These are phyloP conservation scores for Amesomyces nigricolor DNA, from an alignment of 2,329 filamentous ascomycete genomes.

Conservation along the genomic window DNA sequence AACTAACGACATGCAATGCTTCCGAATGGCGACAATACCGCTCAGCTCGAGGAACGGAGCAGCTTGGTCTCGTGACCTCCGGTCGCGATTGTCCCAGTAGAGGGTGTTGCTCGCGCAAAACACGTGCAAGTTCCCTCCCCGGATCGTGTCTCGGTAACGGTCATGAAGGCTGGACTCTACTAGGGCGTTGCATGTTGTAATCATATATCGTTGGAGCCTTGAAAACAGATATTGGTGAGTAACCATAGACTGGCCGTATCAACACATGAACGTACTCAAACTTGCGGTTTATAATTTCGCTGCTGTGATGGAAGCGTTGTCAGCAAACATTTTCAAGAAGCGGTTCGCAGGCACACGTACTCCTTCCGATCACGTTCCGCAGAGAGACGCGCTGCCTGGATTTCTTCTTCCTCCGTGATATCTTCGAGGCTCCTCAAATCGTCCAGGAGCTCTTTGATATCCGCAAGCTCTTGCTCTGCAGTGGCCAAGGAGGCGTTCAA, in stretches of 20 bases:
- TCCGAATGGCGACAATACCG: slow-evolving; percentile 38
- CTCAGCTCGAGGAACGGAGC: slow-evolving; percentile 36
- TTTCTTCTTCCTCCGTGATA: neutral
- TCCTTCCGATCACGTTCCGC: neutral
- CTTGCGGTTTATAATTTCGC: neutral
- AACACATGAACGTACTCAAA: slow-evolving; percentile 26
- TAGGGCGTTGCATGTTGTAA: slow-evolving; percentile 35
- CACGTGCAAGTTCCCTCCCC: slow-evolving; percentile 28
- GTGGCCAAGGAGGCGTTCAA: neutral
- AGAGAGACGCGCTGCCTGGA: neutral
- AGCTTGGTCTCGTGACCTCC: slow-evolving; percentile 23
- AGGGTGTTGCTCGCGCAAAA: slow-evolving; percentile 43
- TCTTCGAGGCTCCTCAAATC: neutral
- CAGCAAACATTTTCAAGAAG: too few species aligned
- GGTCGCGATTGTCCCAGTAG: slow-evolving; percentile 36
- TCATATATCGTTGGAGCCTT: slow-evolving; percentile 30
- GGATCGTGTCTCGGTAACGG: slow-evolving; percentile 28
- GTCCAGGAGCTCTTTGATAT: neutral
- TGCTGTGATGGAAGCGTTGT: neutral
- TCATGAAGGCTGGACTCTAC: slow-evolving; percentile 29
- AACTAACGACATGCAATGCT: slow-evolving; percentile 42
- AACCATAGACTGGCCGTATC: neutral
- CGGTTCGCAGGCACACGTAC: neutral
- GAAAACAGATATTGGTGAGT: slow-evolving; percentile 15
- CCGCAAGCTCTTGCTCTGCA: neutral